Evolutionary conservation across 257 asterid species (phyloP), one percentile per base, ranked within the genome.

Genomic region (Lycium barbarum): DNA sequence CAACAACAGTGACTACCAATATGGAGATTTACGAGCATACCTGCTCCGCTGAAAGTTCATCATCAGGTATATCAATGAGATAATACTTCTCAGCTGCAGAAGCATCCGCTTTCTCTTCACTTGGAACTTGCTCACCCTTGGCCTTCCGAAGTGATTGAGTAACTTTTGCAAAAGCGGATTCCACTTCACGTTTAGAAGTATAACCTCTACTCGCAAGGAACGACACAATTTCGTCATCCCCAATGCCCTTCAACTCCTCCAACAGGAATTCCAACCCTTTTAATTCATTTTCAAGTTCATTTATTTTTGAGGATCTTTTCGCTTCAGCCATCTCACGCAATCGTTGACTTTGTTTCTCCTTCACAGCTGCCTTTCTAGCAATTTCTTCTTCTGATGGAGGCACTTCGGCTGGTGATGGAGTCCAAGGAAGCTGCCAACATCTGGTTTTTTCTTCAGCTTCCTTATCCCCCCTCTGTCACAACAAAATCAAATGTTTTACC

Each of bases 241-340:
- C 59, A 1, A 89, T 90, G 62, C 89, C 90, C 70, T 91, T 86
- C 85, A 97, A 93, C 91, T 90, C 92, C 87, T 90, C 91, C 72
- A 91, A 88, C 85, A 95, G 95, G 89, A 92, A 90, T 67, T 93
- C 98, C 90, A 93, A 86, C 83, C 96, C 98, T 87, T 93, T 90
- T 83, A 90, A 74, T 88, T 93, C 98, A 88, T 94, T 97, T 87
- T 97, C 98, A 80, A 95, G 96, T 88, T 97, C 98, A 90, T 97
- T 95, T 83, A 97, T 93, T 86, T 93, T 90, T 84, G 94, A 93
- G 43, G 88, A 86, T 91, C 94, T 92, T 93, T 97, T 97, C 49
- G 98, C 98, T 92, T 95, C 99, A 87, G 99, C 98, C 98, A 97
- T 95, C 81, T 97, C 99, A 89, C 98, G 90, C 73, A 97, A 86